Conservation (phyloP, 2,329 filamentous ascomycete genomes). For the Scolecobasidium constrictum region DNA sequence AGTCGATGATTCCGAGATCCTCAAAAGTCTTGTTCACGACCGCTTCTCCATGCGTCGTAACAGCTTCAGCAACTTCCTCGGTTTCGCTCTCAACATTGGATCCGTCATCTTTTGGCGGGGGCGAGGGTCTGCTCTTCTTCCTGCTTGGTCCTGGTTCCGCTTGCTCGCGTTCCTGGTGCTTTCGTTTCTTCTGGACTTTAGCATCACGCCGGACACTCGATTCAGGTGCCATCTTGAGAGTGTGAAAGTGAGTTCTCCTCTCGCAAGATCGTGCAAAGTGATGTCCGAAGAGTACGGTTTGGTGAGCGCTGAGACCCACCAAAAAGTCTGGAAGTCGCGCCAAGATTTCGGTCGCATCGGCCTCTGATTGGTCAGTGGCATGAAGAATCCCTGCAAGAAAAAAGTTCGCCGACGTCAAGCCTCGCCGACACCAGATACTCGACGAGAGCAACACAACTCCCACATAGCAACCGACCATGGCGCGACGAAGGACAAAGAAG, state of each 20-base stretch:
- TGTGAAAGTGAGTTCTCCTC: too few relatives aligned
- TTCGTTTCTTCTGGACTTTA: neutral
- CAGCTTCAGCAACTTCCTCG: neutral
- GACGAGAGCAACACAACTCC: too few relatives aligned
- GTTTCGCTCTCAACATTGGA: neutral
- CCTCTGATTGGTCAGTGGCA: neutral
- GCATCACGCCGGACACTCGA: too few relatives aligned
- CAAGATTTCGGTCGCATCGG: neutral
- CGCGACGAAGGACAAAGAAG: slow-evolving; percentile 73
- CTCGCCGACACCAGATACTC: too few relatives aligned
- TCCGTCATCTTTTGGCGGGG: neutral
- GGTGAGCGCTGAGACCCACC: too few relatives aligned
- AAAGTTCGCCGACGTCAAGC: too few relatives aligned
- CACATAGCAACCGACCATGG: slow-evolving; percentile 59
- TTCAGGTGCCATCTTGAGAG: too few relatives aligned
- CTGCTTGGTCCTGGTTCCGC: neutral
- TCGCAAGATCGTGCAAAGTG: too few relatives aligned
- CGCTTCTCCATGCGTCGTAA: neutral
- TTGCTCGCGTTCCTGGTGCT: neutral
- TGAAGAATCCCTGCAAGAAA: neutral
- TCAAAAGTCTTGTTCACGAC: slow-evolving; percentile 50
- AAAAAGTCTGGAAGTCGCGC: too few relatives aligned
- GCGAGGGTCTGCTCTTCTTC: neutral
- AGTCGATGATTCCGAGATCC: slow-evolving; percentile 70
- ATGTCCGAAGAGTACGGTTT: too few relatives aligned